Evolutionary conservation across 1,139 yeast species (phyloP), one percentile per base, ranked within the genome.

Genomic region (Pichia sp.): DNA sequence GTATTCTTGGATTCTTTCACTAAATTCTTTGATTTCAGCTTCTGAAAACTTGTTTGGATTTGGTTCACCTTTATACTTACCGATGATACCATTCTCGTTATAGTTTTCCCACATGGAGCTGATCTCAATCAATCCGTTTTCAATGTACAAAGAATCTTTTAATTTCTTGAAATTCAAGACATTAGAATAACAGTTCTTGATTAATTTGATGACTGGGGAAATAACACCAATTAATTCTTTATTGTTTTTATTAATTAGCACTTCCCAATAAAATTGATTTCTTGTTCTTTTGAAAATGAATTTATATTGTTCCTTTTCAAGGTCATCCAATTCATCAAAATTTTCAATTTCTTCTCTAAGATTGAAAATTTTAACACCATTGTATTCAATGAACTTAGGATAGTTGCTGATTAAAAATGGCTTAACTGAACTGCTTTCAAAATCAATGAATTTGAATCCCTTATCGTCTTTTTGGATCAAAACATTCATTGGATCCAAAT

Each of bases 211-310:
- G 48, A 82, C 86, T 4, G 92, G 90, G 1, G 87, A 81, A 42
- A 85, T 85, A 43, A 92, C 78, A 9, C 86, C 85, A 55, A 90
- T 79, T 52, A 88, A 72, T 45, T 78, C 78, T 55, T 75, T 81
- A 50, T 77, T 70, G 44, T 73, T 72, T 44, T 76, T 74, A 59
- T 85, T 85, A 55, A 90, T 71, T 38, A 81, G 76, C 51, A 75
- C 65, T 64, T 90, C 97, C 90, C 95, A 92, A 47, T 85, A 67
- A 55, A 85, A 81, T 65, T 90, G 95, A 62, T 88, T 87, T 71
- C 96, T 82, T 6, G 97, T 88, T 64, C 90, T 81, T 55, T 80
- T 81, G 61, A 83, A 81, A 81, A 88, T 85, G 65, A 84, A 88
- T 58, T 81, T 81, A 57, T 85, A 85, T 59, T 88, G 90, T 54